Evolutionary conservation across 2,329 filamentous ascomycete genomes (phyloP).

Genomic region (Venturia carpophila): DNA sequence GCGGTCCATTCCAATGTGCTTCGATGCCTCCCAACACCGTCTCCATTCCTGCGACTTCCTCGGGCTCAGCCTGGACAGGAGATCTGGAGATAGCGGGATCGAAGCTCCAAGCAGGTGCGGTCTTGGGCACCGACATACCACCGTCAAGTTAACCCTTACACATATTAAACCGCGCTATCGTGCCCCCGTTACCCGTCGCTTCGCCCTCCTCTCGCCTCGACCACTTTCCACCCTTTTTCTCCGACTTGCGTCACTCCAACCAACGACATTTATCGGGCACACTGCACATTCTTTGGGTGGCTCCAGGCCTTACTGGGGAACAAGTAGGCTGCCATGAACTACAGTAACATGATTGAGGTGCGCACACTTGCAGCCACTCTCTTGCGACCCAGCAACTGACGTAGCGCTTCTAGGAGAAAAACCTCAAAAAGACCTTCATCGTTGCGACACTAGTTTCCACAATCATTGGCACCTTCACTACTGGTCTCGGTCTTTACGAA

Average conservation of each 20-base stretch:
- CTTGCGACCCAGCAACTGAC: constrained; percentile 5
- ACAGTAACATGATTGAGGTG: constrained; percentile 38
- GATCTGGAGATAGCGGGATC: not conserved
- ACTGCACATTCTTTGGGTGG: not conserved
- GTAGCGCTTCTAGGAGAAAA: not conserved
- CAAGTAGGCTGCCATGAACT: constrained; percentile 29
- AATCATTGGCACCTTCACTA: constrained; percentile 38
- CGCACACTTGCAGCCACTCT: constrained; percentile 29
- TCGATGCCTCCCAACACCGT: not conserved
- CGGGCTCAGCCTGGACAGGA: not conserved
- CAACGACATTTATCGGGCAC: not conserved
- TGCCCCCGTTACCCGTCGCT: not conserved
- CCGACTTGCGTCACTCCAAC: not conserved
- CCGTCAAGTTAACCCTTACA: not conserved
- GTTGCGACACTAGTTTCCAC: constrained; percentile 38
- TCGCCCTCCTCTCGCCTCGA: not conserved
- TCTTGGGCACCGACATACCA: not conserved
- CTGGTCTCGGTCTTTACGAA: constrained; percentile 38
- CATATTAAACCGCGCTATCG: not conserved
- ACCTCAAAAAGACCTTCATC: constrained; percentile 36
- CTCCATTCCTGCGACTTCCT: not conserved
- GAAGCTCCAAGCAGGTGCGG: not conserved
- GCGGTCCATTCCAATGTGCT: not conserved
- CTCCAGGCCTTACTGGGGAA: constrained; percentile 1
- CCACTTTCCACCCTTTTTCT: not conserved